A percentile compares a stretch with the other conserved stretches of the same genome.
These are phyloP conservation scores for Isabelozyma rhagii DNA, from an alignment of 805 yeast genomes.

Conservation along the genomic window DNA sequence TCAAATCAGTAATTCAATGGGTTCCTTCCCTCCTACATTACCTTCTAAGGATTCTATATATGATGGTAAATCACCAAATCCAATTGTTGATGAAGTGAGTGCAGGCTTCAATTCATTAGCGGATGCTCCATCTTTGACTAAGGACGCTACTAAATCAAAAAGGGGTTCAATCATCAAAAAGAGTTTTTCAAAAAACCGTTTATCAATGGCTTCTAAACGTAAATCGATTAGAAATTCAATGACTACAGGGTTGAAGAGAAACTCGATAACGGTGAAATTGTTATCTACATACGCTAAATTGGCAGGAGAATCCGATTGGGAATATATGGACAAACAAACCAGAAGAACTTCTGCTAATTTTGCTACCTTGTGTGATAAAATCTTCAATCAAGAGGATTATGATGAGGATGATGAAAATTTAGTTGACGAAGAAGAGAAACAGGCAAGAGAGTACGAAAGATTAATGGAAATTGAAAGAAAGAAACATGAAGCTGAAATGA, in stretches of 20 bases:
- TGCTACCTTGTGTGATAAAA: slow-evolving; percentile 73
- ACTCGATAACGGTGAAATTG: slow-evolving; percentile 68
- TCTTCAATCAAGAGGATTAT: slow-evolving; percentile 64
- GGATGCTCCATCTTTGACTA: slow-evolving; percentile 27
- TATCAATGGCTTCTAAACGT: slow-evolving; percentile 20
- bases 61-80: slow-evolving; percentile 7
- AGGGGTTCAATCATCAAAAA: slow-evolving; percentile 24
- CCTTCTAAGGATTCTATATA: slow-evolving; percentile 36
- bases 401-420: slow-evolving; percentile 48
- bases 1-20: slow-evolving; percentile 20
- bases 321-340: slow-evolving; percentile 66
- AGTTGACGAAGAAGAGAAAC: slow-evolving; percentile 40
- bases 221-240: slow-evolving; percentile 38
- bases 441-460: slow-evolving; percentile 45
- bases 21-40: slow-evolving; percentile 36
- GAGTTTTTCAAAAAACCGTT: slow-evolving; percentile 25
- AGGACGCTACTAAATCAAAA: slow-evolving; percentile 12
- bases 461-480: slow-evolving; percentile 44
- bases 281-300: slow-evolving; percentile 72
- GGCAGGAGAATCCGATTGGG: slow-evolving; percentile 63
- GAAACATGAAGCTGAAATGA: slow-evolving; percentile 52
- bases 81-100: slow-evolving; percentile 16
- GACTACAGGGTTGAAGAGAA: slow-evolving; percentile 53
- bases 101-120: slow-evolving; percentile 11
- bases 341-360: slow-evolving; percentile 75